These are phyloP conservation scores for Rhizoctonia solani DNA, from an alignment of 1,284 basidiomycete genomes.

Conservation along the genomic window DNA sequence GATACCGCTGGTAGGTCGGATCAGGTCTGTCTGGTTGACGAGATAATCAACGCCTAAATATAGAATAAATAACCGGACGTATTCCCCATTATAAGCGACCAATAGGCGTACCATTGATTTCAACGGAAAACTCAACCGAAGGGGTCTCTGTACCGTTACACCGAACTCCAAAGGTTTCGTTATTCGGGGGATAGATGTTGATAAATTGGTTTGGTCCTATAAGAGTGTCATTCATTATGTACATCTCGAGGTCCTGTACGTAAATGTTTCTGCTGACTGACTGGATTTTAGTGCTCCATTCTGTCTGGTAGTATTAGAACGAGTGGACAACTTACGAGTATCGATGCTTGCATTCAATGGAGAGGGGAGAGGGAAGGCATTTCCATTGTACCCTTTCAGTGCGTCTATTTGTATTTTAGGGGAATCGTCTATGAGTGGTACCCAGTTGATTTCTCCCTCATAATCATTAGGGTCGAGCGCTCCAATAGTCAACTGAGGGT, in stretches of 20 bases:
- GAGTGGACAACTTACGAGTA: not conserved
- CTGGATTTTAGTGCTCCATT: not conserved
- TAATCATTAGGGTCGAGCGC: conserved; percentile 28
- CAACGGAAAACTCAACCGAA: conserved; percentile 14
- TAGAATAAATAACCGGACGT: not conserved
- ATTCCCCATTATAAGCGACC: not conserved
- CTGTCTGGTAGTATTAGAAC: not conserved
- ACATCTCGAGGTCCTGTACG: conserved; percentile 11
- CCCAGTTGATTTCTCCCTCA: conserved; percentile 32
- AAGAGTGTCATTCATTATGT: conserved; percentile 7
- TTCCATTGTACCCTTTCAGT: conserved; percentile 20
- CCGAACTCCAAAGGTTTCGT: conserved; percentile 24
- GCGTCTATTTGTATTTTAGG: conserved; percentile 17
- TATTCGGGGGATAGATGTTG: conserved; percentile 21
- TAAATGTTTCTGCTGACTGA: conserved; percentile 33
- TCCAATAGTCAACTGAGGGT: conserved; percentile 14
- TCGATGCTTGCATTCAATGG: conserved; percentile 10
- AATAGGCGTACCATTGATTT: conserved; percentile 10
- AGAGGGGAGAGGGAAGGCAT: conserved; percentile 8
- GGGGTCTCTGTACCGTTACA: conserved; percentile 12
- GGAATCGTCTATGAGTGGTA: conserved; percentile 8
- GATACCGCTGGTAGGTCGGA: not conserved
- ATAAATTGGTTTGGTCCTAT: conserved; percentile 8
- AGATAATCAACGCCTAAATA: conserved; percentile 21
- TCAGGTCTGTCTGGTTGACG: conserved; percentile 17